phyloP scores from a whole-genome alignment of 208 protist genomes.

The Acanthamoeba polyphaga region DNA sequence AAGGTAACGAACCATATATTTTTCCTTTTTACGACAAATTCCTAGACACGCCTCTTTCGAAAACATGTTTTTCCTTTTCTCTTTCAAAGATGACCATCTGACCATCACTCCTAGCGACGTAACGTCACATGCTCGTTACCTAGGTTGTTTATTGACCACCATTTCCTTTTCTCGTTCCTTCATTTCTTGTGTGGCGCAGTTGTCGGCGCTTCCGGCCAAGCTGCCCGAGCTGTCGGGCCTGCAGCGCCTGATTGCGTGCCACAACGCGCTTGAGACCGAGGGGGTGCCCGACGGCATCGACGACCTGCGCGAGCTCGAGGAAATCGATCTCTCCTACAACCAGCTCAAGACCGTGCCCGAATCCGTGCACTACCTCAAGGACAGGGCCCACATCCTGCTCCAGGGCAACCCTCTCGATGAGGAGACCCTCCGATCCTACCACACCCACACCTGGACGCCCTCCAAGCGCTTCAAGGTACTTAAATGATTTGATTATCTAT shows the following conservation, averaged over 20 bases:
- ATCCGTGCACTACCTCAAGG: conserved; percentile 34
- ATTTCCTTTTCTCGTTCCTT: not conserved
- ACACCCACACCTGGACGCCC: conserved; percentile 58
- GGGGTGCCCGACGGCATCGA: conserved; percentile 20
- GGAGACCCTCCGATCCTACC: not conserved
- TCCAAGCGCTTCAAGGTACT: conserved; percentile 23
- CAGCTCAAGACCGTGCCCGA: not conserved
- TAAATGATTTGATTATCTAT: not conserved
- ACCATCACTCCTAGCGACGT: no score
- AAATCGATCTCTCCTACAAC: conserved; percentile 50
- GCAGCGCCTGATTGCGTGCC: conserved; percentile 30
- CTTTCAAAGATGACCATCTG: no score
- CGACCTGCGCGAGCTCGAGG: conserved; percentile 56
- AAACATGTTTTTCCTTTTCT: no score
- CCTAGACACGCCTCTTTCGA: not conserved
- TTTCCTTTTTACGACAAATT: no score
- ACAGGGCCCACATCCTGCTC: not conserved
- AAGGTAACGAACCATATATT: not conserved
- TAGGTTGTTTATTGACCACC: not conserved
- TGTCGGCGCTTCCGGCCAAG: not conserved
- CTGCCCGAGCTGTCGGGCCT: conserved; percentile 7
- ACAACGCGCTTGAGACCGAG: conserved; percentile 6
- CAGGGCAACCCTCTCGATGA: conserved; percentile 44
- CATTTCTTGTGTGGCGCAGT: not conserved
- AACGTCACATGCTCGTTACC: no score